These are phyloP conservation scores for Pyrenochaeta sp. DNA, from an alignment of 2,329 filamentous ascomycete genomes.

Conservation along the genomic window DNA sequence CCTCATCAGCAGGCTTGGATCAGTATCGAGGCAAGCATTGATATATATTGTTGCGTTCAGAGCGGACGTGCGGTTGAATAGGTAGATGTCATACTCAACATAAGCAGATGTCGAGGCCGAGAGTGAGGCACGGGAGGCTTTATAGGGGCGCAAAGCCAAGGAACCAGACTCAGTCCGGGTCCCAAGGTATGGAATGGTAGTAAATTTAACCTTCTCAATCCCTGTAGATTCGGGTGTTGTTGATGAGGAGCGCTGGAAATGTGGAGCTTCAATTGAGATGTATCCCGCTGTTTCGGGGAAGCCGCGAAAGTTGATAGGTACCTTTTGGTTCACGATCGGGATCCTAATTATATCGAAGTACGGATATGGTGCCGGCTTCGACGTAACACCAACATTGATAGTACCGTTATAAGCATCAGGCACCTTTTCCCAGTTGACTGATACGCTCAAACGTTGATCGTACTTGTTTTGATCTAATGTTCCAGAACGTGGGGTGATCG, in stretches of 20 bases:
- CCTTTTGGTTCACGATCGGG: constrained; percentile 17
- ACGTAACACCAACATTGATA: constrained; percentile 18
- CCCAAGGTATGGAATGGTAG: constrained; percentile 19
- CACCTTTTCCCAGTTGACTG: constrained; percentile 25
- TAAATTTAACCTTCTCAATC: constrained; percentile 13
- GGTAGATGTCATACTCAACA: constrained; percentile 24
- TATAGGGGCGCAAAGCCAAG: constrained; percentile 23
- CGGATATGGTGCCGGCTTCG: constrained; percentile 20
- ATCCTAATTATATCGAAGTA: constrained; percentile 25
- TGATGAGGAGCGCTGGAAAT: constrained; percentile 16
- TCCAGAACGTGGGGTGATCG: constrained; percentile 20
- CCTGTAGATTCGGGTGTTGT: neutral
- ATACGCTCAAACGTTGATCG: constrained; percentile 25
- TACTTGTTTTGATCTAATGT: constrained; percentile 11
- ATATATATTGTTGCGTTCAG: constrained; percentile 47
- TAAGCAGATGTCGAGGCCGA: constrained; percentile 14
- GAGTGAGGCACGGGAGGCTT: constrained; percentile 13
- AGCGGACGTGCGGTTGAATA: constrained; percentile 17
- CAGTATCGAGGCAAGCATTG: constrained; percentile 53
- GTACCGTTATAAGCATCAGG: constrained; percentile 16
- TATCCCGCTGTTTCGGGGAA: constrained; percentile 24
- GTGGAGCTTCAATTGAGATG: constrained; percentile 27
- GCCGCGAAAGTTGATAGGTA: constrained; percentile 19
- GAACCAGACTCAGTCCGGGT: constrained; percentile 25
- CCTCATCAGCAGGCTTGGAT: constrained; percentile 55